Conservation (phyloP, 441 rosid genomes). For the Cnidoscolus chayamansa region DNA sequence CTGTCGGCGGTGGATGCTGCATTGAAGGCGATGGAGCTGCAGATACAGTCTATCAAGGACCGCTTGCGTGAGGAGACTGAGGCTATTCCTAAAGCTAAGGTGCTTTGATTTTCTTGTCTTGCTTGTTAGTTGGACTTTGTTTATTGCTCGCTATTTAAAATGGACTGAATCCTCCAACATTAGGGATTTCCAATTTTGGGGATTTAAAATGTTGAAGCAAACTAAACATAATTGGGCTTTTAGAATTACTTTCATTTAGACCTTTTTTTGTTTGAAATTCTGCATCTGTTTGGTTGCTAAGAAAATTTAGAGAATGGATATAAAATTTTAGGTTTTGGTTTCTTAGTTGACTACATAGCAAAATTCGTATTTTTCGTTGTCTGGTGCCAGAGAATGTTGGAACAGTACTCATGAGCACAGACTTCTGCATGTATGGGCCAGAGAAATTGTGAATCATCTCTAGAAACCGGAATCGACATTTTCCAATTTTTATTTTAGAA, state of each 20-base stretch:
- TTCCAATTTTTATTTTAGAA: too few relatives aligned
- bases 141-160: background rate
- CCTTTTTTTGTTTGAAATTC: background rate
- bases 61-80: slow-evolving; percentile 67
- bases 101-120: slow-evolving; percentile 8
- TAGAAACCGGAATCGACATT: too few relatives aligned
- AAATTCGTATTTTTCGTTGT: too few relatives aligned
- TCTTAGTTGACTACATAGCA: too few relatives aligned
- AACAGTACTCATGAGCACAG: too few relatives aligned
- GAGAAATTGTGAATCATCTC: too few relatives aligned
- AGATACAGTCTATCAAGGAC: slow-evolving; percentile 69
- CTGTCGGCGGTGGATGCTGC: slow-evolving; percentile 63
- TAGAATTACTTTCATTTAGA: background rate
- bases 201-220: background rate
- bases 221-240: background rate
- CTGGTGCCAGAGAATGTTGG: too few relatives aligned
- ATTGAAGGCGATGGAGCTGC: slow-evolving; percentile 78
- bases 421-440: too few relatives aligned
- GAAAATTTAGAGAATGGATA: background rate
- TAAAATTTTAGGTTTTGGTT: too few relatives aligned
- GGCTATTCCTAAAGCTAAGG: slow-evolving; percentile 88
- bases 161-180: background rate
- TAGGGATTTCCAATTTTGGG: background rate
- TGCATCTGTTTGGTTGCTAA: background rate
- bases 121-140: background rate